Percentiles rank a stretch among this genome's conserved stretches.
Conservation (phyloP, 148 eudicot species). For the Agrostemma githago region DNA sequence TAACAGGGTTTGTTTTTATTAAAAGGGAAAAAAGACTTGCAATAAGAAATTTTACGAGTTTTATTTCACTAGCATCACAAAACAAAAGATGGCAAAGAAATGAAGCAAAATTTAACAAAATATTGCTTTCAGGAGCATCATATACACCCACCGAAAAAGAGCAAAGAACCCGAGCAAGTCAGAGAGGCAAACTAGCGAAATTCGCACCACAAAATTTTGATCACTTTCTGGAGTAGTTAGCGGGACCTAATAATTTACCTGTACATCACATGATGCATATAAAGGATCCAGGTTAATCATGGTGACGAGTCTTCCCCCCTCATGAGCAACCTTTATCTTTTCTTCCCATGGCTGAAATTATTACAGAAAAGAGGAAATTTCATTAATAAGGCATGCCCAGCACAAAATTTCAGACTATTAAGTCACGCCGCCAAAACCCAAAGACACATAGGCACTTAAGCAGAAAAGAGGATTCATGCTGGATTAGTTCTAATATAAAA, state of each 20-base stretch:
- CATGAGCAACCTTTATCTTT: conserved; percentile 34
- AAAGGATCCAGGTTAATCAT: conserved; percentile 49
- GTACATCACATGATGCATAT: conserved; percentile 46
- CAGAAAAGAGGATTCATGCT: not conserved
- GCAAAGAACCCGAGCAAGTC: too few relatives aligned
- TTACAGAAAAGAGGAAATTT: not conserved
- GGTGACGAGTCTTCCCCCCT: conserved; percentile 40
- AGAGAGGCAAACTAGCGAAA: too few relatives aligned
- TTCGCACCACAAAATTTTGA: too few relatives aligned
- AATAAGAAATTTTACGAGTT: too few relatives aligned
- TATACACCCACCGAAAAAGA: too few relatives aligned
- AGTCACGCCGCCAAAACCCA: conserved; percentile 1
- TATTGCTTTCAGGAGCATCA: too few relatives aligned
- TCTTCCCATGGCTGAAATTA: conserved; percentile 48
- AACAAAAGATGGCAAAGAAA: too few relatives aligned
- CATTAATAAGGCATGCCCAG: not conserved
- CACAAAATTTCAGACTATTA: not conserved
- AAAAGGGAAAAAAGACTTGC: too few relatives aligned
- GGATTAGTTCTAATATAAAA: not conserved
- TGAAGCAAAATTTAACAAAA: too few relatives aligned
- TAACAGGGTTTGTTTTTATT: too few relatives aligned
- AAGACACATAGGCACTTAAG: not conserved
- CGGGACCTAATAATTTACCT: conserved; percentile 31
- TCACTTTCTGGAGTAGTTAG: not conserved
- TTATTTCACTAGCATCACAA: too few relatives aligned